phyloP scores from a whole-genome alignment of 2,329 filamentous ascomycete genomes.

The Ophiobolus disseminans region DNA sequence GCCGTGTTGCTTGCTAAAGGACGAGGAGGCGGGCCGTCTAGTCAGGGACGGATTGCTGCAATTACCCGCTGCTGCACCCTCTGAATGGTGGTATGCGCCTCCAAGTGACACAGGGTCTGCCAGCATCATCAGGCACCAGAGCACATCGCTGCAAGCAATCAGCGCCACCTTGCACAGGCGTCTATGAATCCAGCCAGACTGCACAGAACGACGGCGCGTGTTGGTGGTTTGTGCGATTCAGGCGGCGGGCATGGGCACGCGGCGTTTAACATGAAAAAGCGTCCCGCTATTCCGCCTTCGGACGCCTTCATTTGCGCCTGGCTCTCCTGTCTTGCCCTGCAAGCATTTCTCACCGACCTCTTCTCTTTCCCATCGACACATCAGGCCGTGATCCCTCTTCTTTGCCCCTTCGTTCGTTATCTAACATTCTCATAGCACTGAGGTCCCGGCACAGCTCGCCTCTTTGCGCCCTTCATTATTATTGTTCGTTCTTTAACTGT shows the following conservation, averaged over 20 bases:
- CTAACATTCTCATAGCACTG: slow-evolving; percentile 43
- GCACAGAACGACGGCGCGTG: slow-evolving; percentile 25
- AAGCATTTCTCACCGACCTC: slow-evolving; percentile 40
- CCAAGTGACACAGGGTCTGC: slow-evolving; percentile 4
- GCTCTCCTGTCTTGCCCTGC: slow-evolving; percentile 43
- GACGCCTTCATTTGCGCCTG: slow-evolving; percentile 43
- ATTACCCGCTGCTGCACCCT: slow-evolving; percentile 7
- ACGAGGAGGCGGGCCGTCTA: slow-evolving; percentile 17
- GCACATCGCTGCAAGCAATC: slow-evolving; percentile 28
- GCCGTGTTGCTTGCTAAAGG: slow-evolving; percentile 1
- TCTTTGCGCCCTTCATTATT: slow-evolving; percentile 48
- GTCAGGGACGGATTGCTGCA: slow-evolving; percentile 27
- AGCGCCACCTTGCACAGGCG: slow-evolving; percentile 32
- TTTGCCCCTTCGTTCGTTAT: slow-evolving; percentile 47
- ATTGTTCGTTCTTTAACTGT: slow-evolving; percentile 49
- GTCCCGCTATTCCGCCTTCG: slow-evolving; percentile 33
- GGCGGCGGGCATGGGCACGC: slow-evolving; percentile 25
- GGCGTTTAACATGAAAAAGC: slow-evolving; percentile 40
- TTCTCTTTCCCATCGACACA: slow-evolving; percentile 38
- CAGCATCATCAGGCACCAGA: slow-evolving; percentile 9
- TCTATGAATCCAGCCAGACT: slow-evolving; percentile 19
- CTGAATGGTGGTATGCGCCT: not conserved
- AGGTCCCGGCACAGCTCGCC: slow-evolving; percentile 39
- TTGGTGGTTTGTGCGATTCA: slow-evolving; percentile 25
- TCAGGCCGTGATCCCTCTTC: slow-evolving; percentile 39